Conservation (phyloP, 1,139 yeast genomes). For the Arxiozyma telluris region DNA sequence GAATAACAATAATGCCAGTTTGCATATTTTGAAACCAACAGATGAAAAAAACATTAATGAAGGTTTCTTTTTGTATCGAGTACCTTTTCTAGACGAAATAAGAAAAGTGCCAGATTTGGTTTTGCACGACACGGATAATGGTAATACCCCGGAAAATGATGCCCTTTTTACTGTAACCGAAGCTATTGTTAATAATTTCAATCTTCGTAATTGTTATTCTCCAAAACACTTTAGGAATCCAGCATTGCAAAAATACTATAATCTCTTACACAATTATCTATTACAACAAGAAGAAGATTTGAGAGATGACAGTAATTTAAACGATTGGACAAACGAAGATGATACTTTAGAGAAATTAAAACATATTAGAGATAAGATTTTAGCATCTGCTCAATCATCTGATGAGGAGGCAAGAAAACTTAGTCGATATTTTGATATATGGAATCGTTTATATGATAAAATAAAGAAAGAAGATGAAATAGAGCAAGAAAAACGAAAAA, state of each 20-base stretch:
- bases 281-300: constrained; percentile 47
- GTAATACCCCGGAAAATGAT: constrained; percentile 24
- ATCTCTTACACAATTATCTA: constrained; percentile 55
- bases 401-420: constrained; percentile 17
- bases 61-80: constrained; percentile 49
- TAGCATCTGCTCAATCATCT: constrained; percentile 13
- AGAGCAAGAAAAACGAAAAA: not conserved
- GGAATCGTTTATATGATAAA: constrained; percentile 24
- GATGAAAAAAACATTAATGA: constrained; percentile 28
- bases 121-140: constrained; percentile 10
- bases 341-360: constrained; percentile 29
- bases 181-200: constrained; percentile 36
- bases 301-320: constrained; percentile 17
- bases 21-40: constrained; percentile 58
- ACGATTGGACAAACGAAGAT: constrained; percentile 24
- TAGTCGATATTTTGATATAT: constrained; percentile 18
- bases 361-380: constrained; percentile 22
- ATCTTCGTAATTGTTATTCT: constrained; percentile 40
- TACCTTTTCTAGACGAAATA: constrained; percentile 62
- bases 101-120: constrained; percentile 39
- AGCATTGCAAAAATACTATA: constrained; percentile 55
- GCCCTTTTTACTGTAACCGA: constrained; percentile 33
- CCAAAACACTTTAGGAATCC: constrained; percentile 63
- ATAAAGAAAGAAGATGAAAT: constrained; percentile 4
- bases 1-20: constrained; percentile 44